Conservation (phyloP, 2,329 filamentous ascomycete species). For the Rutstroemia sp. region DNA sequence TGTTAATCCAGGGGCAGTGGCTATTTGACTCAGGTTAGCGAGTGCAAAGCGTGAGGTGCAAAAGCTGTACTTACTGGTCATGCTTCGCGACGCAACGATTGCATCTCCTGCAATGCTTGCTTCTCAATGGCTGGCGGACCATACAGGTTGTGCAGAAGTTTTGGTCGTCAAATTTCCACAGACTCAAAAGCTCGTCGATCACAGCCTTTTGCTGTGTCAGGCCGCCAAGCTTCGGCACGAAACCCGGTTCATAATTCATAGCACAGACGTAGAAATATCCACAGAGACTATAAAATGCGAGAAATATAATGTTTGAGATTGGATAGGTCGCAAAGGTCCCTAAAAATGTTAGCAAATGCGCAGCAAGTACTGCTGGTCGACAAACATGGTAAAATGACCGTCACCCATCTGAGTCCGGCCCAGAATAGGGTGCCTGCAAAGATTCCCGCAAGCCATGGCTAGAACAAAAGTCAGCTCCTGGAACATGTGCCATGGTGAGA, state of each 20-base stretch:
- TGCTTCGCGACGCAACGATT: constrained; percentile 91
- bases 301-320: constrained; percentile 74
- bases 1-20: constrained; percentile 97
- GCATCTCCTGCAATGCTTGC: constrained; percentile 92
- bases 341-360: constrained; percentile 33
- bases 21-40: constrained; percentile 35
- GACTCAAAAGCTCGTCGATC: constrained; percentile 76
- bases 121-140: constrained; percentile 84
- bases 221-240: constrained; percentile 82
- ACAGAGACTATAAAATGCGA: constrained; percentile 54
- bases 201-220: constrained; percentile 83
- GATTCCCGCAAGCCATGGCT: constrained; percentile 90
- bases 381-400: constrained; percentile 63
- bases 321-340: constrained; percentile 58
- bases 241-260: constrained; percentile 87
- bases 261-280: constrained; percentile 80
- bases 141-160: constrained; percentile 95
- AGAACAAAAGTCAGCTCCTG: neutral
- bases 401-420: constrained; percentile 68
- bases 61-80: constrained; percentile 67
- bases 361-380: constrained; percentile 21
- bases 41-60: neutral
- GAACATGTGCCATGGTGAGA: neutral
- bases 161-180: constrained; percentile 87
- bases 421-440: constrained; percentile 84